Conservation (phyloP, 257 asterid species). For the Plectranthus barbatus region DNA sequence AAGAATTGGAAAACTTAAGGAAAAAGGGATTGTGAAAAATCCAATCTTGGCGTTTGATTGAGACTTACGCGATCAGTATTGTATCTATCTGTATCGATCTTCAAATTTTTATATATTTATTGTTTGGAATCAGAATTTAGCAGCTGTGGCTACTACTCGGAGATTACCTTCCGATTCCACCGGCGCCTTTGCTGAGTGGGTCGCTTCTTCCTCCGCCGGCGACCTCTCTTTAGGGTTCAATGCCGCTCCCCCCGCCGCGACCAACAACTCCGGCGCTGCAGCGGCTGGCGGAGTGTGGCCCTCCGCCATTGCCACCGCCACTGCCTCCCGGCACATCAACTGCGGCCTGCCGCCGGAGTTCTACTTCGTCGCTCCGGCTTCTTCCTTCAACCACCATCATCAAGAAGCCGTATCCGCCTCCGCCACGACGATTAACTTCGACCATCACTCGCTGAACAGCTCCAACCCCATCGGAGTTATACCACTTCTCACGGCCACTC, state of each 20-base stretch:
- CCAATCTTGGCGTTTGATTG: slow-evolving; percentile 6
- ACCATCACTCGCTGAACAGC: slow-evolving; percentile 26
- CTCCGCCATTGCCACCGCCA: neutral
- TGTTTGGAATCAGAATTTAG: slow-evolving; percentile 1
- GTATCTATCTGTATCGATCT: neutral
- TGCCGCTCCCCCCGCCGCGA: slow-evolving; percentile 40
- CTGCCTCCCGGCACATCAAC: slow-evolving; percentile 33
- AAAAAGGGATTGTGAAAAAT: neutral
- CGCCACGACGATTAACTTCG: slow-evolving; percentile 39
- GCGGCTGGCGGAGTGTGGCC: slow-evolving; percentile 49
- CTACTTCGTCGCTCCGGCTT: slow-evolving; percentile 60
- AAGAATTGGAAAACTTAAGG: neutral
- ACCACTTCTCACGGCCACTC: slow-evolving; percentile 50
- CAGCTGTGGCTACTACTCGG: slow-evolving; percentile 66
- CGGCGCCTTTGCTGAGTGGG: slow-evolving; percentile 70
- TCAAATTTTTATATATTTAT: neutral
- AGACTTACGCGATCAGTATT: neutral
- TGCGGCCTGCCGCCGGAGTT: slow-evolving; percentile 50
- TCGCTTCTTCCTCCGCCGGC: slow-evolving; percentile 37
- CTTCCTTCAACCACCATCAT: slow-evolving; percentile 38
- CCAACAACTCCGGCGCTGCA: neutral
- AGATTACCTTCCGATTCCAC: slow-evolving; percentile 44
- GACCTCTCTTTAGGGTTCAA: slow-evolving; percentile 70
- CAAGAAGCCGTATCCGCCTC: slow-evolving; percentile 3
- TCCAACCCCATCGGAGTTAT: slow-evolving; percentile 31